phyloP scores from a whole-genome alignment of 2,329 filamentous ascomycete genomes.

The Aspergillus sp. region DNA sequence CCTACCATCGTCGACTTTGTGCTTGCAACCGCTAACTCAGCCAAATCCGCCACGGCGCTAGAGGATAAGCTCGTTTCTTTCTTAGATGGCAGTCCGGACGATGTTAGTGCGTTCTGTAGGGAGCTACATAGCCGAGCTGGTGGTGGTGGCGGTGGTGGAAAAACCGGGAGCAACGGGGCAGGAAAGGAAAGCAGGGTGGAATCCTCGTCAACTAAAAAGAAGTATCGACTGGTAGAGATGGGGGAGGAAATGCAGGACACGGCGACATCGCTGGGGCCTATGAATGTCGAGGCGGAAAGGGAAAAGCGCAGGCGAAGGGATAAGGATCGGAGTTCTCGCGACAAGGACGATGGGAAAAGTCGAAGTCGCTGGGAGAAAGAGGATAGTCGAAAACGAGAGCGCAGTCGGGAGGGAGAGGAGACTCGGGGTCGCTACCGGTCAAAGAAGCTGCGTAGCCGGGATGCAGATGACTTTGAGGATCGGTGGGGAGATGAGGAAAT shows the following conservation, averaged over 20 bases:
- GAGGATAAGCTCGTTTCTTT: slow-evolving; percentile 50
- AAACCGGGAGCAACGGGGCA: slow-evolving; percentile 12
- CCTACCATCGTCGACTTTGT: slow-evolving; percentile 55
- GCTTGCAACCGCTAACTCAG: slow-evolving; percentile 48
- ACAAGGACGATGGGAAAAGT: slow-evolving; percentile 13
- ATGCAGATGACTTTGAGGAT: slow-evolving; percentile 62
- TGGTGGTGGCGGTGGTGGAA: slow-evolving; percentile 6
- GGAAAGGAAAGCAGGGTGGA: slow-evolving; percentile 17
- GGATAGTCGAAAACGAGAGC: slow-evolving; percentile 34
- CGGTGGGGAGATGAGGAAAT: slow-evolving; percentile 76
- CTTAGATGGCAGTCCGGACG: slow-evolving; percentile 45
- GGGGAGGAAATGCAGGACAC: slow-evolving; percentile 38
- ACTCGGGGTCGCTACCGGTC: slow-evolving; percentile 40
- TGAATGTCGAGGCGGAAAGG: slow-evolving; percentile 33
- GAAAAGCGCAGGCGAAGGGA: slow-evolving; percentile 24
- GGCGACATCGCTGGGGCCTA: slow-evolving; percentile 24
- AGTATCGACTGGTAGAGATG: slow-evolving; percentile 53
- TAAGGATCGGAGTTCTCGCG: slow-evolving; percentile 16
- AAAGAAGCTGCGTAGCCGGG: slow-evolving; percentile 49
- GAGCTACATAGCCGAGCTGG: slow-evolving; percentile 38
- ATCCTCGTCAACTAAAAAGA: slow-evolving; percentile 37
- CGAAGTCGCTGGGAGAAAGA: slow-evolving; percentile 28
- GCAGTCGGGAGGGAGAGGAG: slow-evolving; percentile 27
- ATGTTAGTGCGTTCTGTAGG: slow-evolving; percentile 44
- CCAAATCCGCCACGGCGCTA: slow-evolving; percentile 44